These are phyloP conservation scores for Rhizophlyctis rosea DNA, from an alignment of 192 early-diverging fungal genomes.

Conservation along the genomic window DNA sequence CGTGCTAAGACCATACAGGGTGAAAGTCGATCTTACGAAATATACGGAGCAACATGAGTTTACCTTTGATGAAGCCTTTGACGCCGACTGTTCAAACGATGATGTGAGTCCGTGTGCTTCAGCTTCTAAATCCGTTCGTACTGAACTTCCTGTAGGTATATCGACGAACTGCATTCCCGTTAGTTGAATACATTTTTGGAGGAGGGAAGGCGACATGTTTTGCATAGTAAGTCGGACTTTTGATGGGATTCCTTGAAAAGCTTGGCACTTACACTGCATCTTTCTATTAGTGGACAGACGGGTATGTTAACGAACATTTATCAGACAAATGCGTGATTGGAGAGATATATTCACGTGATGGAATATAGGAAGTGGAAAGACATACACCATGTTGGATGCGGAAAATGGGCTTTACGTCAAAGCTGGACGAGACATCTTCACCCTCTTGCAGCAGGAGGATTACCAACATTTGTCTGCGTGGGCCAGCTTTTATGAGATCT, in stretches of 20 bases:
- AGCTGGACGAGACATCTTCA: slow-evolving; percentile 91
- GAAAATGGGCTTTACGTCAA: slow-evolving; percentile 86
- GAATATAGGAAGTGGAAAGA: slow-evolving; percentile 84
- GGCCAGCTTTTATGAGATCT: slow-evolving; percentile 96
- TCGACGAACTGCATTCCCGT: slow-evolving; percentile 83
- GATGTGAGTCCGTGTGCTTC: slow-evolving; percentile 54
- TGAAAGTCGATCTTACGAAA: slow-evolving; percentile 92
- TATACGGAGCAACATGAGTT: slow-evolving; percentile 94
- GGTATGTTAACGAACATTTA: slow-evolving; percentile 10
- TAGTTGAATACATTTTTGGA: slow-evolving; percentile 91
- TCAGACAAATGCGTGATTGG: no score
- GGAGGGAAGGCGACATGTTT: slow-evolving; percentile 99
- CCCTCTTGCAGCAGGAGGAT: slow-evolving; percentile 62
- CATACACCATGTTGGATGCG: slow-evolving; percentile 92
- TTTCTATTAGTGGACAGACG: slow-evolving; percentile 29
- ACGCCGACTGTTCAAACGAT: slow-evolving; percentile 72
- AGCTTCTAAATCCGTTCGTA: background rate
- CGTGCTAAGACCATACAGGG: slow-evolving; percentile 37
- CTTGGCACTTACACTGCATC: background rate
- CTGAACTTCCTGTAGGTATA: slow-evolving; percentile 56
- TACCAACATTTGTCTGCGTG: slow-evolving; percentile 74
- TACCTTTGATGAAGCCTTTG: slow-evolving; percentile 96
- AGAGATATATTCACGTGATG: no score
- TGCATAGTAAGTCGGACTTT: slow-evolving; percentile 75
- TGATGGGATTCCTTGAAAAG: background rate